phyloP scores from a whole-genome alignment of 164 flowering plant genomes.

The Tetrastigma voinierianum region DNA sequence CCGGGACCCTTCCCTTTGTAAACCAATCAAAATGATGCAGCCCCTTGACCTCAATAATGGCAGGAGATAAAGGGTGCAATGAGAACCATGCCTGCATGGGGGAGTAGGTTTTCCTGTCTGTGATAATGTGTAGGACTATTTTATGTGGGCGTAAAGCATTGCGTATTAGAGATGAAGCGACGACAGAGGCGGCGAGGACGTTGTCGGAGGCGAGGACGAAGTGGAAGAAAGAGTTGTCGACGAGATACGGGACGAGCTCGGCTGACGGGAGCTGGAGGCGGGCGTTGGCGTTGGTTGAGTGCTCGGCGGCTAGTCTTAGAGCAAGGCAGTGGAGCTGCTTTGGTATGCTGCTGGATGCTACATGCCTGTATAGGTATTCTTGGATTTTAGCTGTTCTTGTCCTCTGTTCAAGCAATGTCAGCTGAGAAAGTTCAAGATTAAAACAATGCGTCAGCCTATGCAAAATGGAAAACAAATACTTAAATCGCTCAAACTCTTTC shows the following conservation, averaged over 20 bases:
- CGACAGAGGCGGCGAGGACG: conserved; percentile 85
- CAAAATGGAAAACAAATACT: too few relatives aligned
- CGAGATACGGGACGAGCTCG: conserved; percentile 76
- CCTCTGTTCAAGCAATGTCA: conserved; percentile 69
- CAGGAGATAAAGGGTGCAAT: conserved; percentile 70
- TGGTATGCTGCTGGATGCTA: conserved; percentile 98
- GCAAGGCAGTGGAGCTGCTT: conserved; percentile 92
- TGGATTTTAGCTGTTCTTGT: conserved; percentile 86
- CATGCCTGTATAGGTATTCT: conserved; percentile 89
- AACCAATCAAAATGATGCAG: conserved; percentile 98
- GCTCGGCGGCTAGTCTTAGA: conserved; percentile 75
- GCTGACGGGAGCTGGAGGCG: conserved; percentile 86
- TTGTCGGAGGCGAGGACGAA: conserved; percentile 94
- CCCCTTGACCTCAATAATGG: conserved; percentile 84
- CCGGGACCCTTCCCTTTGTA: conserved; percentile 85
- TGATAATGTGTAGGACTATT: conserved; percentile 81
- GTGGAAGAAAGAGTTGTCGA: conserved; percentile 83
- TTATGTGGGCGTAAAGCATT: conserved; percentile 63
- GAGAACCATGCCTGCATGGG: conserved; percentile 99
- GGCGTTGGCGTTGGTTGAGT: conserved; percentile 81
- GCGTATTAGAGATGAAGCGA: conserved; percentile 68
- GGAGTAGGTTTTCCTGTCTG: conserved; percentile 79
- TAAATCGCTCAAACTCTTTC: too few relatives aligned
- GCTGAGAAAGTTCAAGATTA: conserved; percentile 36
- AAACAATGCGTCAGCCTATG: too few relatives aligned